Base-by-base conservation (phyloP, 768 basidiomycete genomes). In the Peribolospora kevripleyi region DNA sequence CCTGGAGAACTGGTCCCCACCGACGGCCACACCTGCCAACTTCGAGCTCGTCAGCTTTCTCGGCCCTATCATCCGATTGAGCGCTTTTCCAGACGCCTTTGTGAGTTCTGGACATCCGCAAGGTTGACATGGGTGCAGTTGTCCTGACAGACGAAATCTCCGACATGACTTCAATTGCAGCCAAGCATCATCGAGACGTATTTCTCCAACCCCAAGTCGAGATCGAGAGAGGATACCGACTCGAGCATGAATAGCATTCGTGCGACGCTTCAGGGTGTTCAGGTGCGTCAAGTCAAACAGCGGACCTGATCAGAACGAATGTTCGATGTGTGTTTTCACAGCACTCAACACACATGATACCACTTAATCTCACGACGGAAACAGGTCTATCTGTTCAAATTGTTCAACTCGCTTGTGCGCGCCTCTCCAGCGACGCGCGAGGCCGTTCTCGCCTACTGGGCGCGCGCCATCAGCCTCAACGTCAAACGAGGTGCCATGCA, bases 61-160 rank as follows among this genome's bases (percentile, higher is more conserved):
- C 60, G 93, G 93, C 0, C 87, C 86, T 1, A 67, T 95, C 38
- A 76, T 82, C 58, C 72, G 87, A 42, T 71, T 97, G 53, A 81
- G 82, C 45, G 78, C 88, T 5, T 95, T 91, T 65, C 75, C 79
- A 83, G 97, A 74, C 90, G 85, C 79, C 82, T 90, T 64, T 69
- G 63, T 56, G 10, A 6, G 42, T 56, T 42, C 39, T 49, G 25
- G 9, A 37, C 41, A 57, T 48, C 42, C 13, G 25, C 25, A 25
- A 1, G 25, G 25, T 25, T 25, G 25, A 25, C 25, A 25, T 25
- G 25, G 25, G 25, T 25, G 25, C 25, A 25, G 25, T 25, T 25
- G 25, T 25, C 25, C 42, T 48, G 52, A 36, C 36, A 43, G 38
- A 45, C 54, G 61, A 52, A 52, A 59, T 52, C 38, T 55, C 51